Evolutionary conservation across 495 filamentous ascomycete genomes (phyloP), one percentile per base, ranked within the genome.

Genomic region (Lasiosphaeris hirsuta): DNA sequence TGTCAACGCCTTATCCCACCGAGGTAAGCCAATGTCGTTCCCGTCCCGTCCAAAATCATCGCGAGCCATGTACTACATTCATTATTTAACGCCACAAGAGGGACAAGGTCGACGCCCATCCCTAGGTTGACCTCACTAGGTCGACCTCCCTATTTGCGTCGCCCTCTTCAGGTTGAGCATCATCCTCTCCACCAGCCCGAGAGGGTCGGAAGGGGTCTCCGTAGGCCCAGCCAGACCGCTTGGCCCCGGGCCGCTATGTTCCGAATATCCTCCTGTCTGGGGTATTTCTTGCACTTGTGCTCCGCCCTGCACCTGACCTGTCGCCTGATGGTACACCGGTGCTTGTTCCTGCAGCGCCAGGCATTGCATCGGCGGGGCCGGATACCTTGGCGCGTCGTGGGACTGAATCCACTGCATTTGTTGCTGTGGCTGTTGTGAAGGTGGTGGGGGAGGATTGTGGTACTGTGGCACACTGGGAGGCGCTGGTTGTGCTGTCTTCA

Each of bases 111-210:
- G n/a, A n/a, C n/a, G n/a, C n/a, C n/a, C n/a, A n/a, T n/a, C n/a
- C n/a, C n/a, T n/a, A n/a, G n/a, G n/a, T n/a, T n/a, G n/a, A n/a
- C n/a, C n/a, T n/a, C n/a, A n/a, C 46, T 44, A 58, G 18, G 39
- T 9, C 23, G 57, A 17, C 6, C 43, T 49, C 11, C 44, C 60
- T 36, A 53, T 36, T 48, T 56, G 51, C 39, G 60, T 69, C 30
- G 69, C 74, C 56, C 64, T 64, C 44, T 64, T 67, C 15, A 77
- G 58, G 45, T 75, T 75, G 36, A 51, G 49, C 64, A 82, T 77
- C 59, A 82, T 75, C 61, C 72, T 72, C 65, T 82, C 75, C 41
- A 82, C 67, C n/a, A 82, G 53, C 34, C 73, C 73, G 61, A 73
- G 71, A 5, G 74, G 74, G 43, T 77, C 75, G n/a, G 67, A 66